phyloP scores from a whole-genome alignment of 1,284 basidiomycete genomes.

The Cutaneotrichosporon cavernicola region DNA sequence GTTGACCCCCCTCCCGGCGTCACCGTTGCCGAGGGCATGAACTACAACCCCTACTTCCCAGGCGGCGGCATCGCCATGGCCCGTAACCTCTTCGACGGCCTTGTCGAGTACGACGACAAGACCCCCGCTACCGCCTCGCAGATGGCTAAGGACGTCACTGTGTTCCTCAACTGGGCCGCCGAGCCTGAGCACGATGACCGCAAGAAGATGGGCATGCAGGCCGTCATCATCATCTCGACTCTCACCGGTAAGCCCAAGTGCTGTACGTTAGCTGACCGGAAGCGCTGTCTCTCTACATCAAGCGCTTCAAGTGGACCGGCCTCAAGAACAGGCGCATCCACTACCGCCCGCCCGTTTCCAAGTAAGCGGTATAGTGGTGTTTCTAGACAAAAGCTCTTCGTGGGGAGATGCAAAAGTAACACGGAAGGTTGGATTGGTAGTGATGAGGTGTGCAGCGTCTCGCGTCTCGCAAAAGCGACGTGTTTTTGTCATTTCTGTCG shows the following conservation, averaged over 20 bases:
- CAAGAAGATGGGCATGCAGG: constrained; percentile 88
- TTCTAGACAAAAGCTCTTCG: constrained; percentile 12
- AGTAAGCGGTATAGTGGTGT: not conserved
- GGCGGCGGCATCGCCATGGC: constrained; percentile 99
- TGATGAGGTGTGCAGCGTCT: too few species aligned
- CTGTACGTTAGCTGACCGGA: not conserved
- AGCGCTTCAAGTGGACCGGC: constrained; percentile 12
- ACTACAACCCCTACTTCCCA: constrained; percentile 98
- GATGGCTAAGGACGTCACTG: constrained; percentile 98
- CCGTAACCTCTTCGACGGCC: constrained; percentile 88
- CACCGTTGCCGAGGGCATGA: constrained; percentile 92
- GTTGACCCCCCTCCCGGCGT: constrained; percentile 95
- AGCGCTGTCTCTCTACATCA: constrained; percentile 6
- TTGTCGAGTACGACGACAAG: constrained; percentile 94
- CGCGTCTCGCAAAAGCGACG: too few species aligned
- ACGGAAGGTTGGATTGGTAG: not conserved
- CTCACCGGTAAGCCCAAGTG: not conserved
- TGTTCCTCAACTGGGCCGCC: constrained; percentile 91
- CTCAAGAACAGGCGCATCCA: constrained; percentile 16
- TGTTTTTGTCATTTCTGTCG: not conserved
- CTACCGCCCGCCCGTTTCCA: constrained; percentile 12
- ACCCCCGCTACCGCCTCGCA: constrained; percentile 97
- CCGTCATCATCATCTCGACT: constrained; percentile 78
- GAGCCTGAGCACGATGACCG: constrained; percentile 98
- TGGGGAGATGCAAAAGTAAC: constrained; percentile 16